Conservation (phyloP, 139 green algal genomes). For the Diplosphaera chodatii region DNA sequence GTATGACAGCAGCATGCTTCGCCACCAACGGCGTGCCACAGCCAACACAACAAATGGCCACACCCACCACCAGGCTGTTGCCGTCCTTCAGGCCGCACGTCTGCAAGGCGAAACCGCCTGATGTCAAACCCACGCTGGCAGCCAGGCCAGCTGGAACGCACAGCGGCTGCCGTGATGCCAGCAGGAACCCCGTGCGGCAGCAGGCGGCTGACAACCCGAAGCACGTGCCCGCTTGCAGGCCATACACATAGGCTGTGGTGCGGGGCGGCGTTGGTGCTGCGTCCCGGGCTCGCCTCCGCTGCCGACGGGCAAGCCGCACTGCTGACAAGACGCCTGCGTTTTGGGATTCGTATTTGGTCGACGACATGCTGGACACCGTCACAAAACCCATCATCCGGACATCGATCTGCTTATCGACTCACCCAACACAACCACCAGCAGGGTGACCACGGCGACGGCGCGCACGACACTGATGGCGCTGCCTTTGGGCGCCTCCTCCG, state of each 20-base stretch:
- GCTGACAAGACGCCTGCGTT: constrained; percentile 10
- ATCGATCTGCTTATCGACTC: no score
- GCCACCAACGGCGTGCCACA: no score
- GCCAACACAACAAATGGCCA: not conserved
- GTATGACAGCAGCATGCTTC: no score
- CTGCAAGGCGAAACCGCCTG: constrained; percentile 69
- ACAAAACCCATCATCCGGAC: no score
- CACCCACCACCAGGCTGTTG: constrained; percentile 37
- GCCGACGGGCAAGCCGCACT: constrained; percentile 23
- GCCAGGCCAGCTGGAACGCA: constrained; percentile 58
- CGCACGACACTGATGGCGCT: not conserved
- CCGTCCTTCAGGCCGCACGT: constrained; percentile 80
- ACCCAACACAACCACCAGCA: not conserved
- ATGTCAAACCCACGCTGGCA: constrained; percentile 46
- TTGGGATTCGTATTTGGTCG: no score
- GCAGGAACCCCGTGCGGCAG: constrained; percentile 65
- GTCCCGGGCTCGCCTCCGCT: constrained; percentile 2
- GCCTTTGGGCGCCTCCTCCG: not conserved
- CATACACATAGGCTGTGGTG: constrained; percentile 4
- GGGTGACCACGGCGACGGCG: not conserved
- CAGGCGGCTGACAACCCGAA: constrained; percentile 72
- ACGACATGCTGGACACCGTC: no score
- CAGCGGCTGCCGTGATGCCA: constrained; percentile 37
- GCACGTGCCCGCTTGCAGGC: constrained; percentile 61
- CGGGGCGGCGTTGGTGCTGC: constrained; percentile 3